Conservation (phyloP, 345 rosid species). For the Lepidium africanum region DNA sequence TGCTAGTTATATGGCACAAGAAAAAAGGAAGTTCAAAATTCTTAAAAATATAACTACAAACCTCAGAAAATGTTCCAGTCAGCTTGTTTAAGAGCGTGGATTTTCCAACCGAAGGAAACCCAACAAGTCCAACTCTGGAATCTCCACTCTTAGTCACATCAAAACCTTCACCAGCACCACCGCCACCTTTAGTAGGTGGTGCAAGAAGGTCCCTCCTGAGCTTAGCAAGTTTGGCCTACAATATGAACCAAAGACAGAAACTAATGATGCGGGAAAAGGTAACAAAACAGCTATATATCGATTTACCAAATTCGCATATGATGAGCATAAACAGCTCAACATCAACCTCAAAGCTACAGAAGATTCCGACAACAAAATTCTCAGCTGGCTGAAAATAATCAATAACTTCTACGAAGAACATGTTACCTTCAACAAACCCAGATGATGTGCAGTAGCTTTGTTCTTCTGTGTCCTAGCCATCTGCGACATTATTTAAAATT, state of each 20-base stretch:
- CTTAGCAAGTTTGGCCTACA: constrained; percentile 92
- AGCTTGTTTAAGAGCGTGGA: constrained; percentile 94
- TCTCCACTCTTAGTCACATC: constrained; percentile 98
- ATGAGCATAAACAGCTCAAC: background rate
- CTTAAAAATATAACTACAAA: constrained; percentile 15
- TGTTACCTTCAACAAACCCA: constrained; percentile 85
- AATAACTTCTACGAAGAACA: background rate
- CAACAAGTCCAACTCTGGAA: constrained; percentile 93
- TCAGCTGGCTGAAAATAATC: background rate
- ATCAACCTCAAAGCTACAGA: background rate
- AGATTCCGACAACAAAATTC: background rate
- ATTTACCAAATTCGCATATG: background rate
- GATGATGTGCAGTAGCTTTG: constrained; percentile 96
- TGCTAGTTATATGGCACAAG: background rate
- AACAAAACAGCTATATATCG: background rate
- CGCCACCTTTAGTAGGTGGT: constrained; percentile 87
- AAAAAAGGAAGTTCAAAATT: background rate
- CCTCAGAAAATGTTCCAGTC: constrained; percentile 97
- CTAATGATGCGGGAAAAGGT: background rate
- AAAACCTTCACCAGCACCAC: constrained; percentile 89
- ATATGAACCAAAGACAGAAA: background rate
- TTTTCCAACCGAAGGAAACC: constrained; percentile 96
- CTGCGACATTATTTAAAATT: constrained; percentile 27
- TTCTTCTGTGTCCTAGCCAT: constrained; percentile 98
- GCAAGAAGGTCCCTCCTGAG: constrained; percentile 85